A percentile compares a stretch with the other conserved stretches of the same genome.
phyloP scores from a whole-genome alignment of 148 eudicot genomes.

The Amaranthus palmeri region DNA sequence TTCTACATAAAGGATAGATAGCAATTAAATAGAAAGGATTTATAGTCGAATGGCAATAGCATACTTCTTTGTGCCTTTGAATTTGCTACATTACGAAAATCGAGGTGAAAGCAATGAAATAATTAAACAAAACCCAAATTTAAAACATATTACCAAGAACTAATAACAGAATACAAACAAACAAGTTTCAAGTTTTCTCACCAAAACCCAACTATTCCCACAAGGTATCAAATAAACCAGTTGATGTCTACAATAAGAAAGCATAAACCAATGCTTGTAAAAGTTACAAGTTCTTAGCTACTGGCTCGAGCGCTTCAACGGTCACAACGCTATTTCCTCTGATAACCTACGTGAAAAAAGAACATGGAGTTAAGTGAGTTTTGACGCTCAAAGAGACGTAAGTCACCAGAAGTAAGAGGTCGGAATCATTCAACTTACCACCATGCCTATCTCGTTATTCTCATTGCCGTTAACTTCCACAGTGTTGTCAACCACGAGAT shows the following conservation, averaged over 20 bases:
- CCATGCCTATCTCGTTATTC: constrained; percentile 91
- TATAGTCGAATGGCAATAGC: no score
- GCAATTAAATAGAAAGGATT: no score
- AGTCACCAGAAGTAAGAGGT: not conserved
- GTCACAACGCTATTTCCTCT: constrained; percentile 96
- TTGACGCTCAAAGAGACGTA: not conserved
- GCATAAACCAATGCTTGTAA: no score
- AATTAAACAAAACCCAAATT: no score
- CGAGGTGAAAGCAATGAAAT: no score
- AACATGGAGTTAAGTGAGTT: not conserved
- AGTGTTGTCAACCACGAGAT: constrained; percentile 89
- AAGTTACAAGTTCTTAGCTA: constrained; percentile 26
- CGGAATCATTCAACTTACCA: constrained; percentile 44
- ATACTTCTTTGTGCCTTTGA: no score
- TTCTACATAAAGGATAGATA: no score
- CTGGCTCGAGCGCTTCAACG: constrained; percentile 90
- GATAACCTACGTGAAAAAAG: constrained; percentile 50
- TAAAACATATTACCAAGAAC: no score
- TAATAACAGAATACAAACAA: no score
- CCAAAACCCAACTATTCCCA: not conserved
- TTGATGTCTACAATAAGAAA: no score
- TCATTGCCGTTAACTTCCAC: constrained; percentile 86
- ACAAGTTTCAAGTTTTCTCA: no score
- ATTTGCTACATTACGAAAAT: no score
- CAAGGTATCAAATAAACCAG: not conserved